These are phyloP conservation scores for Didymellaceae sp. DNA, from an alignment of 2,329 filamentous ascomycete genomes.

Conservation along the genomic window DNA sequence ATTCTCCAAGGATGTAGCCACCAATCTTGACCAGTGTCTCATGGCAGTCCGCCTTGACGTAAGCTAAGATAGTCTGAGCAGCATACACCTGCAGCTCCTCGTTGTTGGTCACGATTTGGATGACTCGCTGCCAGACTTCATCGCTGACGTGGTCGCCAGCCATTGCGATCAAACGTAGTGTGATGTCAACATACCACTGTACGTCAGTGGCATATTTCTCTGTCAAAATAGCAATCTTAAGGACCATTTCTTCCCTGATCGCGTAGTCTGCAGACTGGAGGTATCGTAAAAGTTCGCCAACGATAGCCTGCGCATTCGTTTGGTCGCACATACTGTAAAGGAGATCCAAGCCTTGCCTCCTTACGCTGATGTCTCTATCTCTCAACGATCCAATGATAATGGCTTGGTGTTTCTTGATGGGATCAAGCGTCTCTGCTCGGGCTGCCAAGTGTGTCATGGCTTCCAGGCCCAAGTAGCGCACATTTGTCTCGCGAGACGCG, in stretches of 20 bases:
- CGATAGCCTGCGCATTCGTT: slow-evolving; percentile 91
- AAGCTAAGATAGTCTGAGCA: slow-evolving; percentile 88
- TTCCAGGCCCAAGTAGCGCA: slow-evolving; percentile 92
- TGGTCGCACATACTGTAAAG: slow-evolving; percentile 99
- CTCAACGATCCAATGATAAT: slow-evolving; percentile 94
- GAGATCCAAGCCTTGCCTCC: slow-evolving; percentile 91
- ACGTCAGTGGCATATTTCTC: slow-evolving; percentile 98
- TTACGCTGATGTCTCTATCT: slow-evolving; percentile 95
- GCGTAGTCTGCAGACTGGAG: slow-evolving; percentile 96
- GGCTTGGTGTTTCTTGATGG: slow-evolving; percentile 97
- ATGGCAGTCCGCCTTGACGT: slow-evolving; percentile 94
- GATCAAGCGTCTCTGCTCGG: slow-evolving; percentile 89
- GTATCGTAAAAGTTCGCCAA: slow-evolving; percentile 91
- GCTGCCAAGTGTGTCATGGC: slow-evolving; percentile 98
- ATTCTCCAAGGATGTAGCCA: slow-evolving; percentile 93
- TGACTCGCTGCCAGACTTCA: slow-evolving; percentile 98
- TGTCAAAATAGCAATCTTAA: slow-evolving; percentile 97
- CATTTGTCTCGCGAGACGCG: slow-evolving; percentile 94
- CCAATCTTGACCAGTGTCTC: slow-evolving; percentile 98
- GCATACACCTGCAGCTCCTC: slow-evolving; percentile 97
- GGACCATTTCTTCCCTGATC: slow-evolving; percentile 97
- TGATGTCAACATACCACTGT: slow-evolving; percentile 99
- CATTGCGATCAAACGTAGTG: slow-evolving; percentile 90
- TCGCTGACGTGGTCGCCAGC: slow-evolving; percentile 98
- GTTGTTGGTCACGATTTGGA: slow-evolving; percentile 99